phyloP scores from a whole-genome alignment of 2,329 filamentous ascomycete genomes.

The Sclerotiophoma versabilis region DNA sequence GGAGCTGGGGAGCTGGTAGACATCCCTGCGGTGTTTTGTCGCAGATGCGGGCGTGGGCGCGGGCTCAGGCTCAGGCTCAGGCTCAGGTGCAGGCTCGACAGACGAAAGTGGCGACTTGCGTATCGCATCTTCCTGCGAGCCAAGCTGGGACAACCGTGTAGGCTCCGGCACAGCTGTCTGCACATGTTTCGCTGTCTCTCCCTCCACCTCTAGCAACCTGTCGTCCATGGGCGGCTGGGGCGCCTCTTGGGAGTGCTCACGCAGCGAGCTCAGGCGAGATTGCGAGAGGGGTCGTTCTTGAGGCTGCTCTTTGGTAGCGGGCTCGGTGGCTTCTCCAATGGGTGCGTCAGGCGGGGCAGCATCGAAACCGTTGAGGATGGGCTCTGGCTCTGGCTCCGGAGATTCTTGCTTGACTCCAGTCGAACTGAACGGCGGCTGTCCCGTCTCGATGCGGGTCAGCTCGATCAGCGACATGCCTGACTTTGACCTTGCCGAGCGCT shows the following conservation, averaged over 20 bases:
- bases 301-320: conserved; percentile 3
- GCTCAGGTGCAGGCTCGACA: conserved; percentile 1
- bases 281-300: neutral
- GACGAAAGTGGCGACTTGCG: conserved; percentile 17
- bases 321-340: conserved; percentile 14
- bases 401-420: conserved; percentile 35
- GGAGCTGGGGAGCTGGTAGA: conserved; percentile 29
- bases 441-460: conserved; percentile 28
- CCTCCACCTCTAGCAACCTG: neutral
- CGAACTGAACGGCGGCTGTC: conserved; percentile 25
- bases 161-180: neutral
- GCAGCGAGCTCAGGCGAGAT: neutral
- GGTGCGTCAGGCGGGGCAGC: neutral
- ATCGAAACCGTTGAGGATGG: conserved; percentile 11
- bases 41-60: neutral
- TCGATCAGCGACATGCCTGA: conserved; percentile 30
- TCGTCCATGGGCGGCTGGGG: neutral
- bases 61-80: neutral
- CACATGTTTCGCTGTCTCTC: neutral
- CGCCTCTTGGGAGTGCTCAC: neutral
- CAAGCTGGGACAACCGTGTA: neutral
- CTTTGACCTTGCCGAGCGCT: conserved; percentile 18
- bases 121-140: conserved; percentile 10
- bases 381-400: conserved; percentile 25
- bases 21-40: conserved; percentile 13